Conservation (phyloP, 2,329 filamentous ascomycete species). For the Esteya vermicola region DNA sequence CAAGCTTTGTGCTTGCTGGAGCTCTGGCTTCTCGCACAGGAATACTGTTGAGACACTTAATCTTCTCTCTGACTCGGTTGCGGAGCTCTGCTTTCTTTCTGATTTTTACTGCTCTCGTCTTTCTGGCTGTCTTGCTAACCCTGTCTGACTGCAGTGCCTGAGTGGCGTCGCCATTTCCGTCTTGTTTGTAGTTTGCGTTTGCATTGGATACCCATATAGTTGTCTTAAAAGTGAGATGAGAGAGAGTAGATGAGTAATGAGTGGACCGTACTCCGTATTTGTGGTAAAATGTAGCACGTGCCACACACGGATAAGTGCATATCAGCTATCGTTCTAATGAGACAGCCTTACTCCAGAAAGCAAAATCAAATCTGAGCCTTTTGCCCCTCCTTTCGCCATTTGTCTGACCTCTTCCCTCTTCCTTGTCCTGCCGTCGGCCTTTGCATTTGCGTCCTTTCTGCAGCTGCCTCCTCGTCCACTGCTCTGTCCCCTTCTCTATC, state of each 20-base stretch:
- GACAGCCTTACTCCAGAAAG: conserved; percentile 1
- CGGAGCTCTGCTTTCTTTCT: neutral
- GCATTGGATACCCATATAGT: no score
- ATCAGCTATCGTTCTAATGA: conserved; percentile 1
- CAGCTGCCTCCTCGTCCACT: no score
- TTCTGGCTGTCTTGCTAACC: no score
- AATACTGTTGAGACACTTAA: conserved; percentile 26
- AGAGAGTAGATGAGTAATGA: no score
- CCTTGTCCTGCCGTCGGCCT: neutral
- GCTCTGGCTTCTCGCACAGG: conserved; percentile 6
- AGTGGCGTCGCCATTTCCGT: no score
- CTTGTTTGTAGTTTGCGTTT: no score
- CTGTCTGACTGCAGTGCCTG: no score
- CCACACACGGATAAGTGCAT: neutral
- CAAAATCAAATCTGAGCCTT: conserved; percentile 2
- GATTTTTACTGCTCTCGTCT: neutral
- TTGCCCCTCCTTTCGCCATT: conserved; percentile 1
- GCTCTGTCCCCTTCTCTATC: no score
- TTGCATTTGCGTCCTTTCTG: no score
- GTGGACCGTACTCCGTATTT: no score
- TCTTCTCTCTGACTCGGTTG: conserved; percentile 33
- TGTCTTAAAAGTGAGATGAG: no score
- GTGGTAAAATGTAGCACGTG: no score
- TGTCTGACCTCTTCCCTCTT: neutral
- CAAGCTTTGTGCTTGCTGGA: conserved; percentile 8